phyloP scores from a whole-genome alignment of 768 basidiomycete genomes.

The Lyophyllum decastes region DNA sequence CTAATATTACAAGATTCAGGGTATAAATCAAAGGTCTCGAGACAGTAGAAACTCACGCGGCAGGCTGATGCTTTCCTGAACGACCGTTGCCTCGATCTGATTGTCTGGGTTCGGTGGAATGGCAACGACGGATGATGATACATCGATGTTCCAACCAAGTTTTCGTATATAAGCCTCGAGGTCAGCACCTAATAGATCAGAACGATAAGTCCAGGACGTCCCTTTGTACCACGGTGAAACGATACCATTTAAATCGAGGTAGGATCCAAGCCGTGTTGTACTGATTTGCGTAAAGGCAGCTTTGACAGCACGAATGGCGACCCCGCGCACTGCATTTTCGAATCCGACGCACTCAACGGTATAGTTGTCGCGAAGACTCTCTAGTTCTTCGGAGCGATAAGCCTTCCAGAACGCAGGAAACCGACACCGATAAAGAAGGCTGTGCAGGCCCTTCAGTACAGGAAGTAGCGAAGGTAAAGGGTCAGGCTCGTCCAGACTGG shows the following conservation, averaged over 20 bases:
- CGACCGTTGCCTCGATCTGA: conserved; percentile 82
- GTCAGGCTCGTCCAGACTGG: conserved; percentile 76
- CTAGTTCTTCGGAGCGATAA: conserved; percentile 71
- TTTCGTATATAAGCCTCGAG: conserved; percentile 61
- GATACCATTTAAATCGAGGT: conserved; percentile 68
- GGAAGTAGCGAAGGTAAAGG: conserved; percentile 75
- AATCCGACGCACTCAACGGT: conserved; percentile 84
- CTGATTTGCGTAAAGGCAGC: conserved; percentile 79
- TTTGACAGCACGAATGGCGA: conserved; percentile 75
- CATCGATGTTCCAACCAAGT: conserved; percentile 68
- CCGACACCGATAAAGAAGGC: conserved; percentile 78
- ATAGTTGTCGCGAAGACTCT: conserved; percentile 80
- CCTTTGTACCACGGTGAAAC: neutral
- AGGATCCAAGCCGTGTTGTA: conserved; percentile 64
- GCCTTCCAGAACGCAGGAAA: conserved; percentile 86
- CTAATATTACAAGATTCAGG: conserved; percentile 34
- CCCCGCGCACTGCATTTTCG: conserved; percentile 79
- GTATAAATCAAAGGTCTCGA: neutral
- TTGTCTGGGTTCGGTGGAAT: conserved; percentile 87
- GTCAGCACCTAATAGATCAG: conserved; percentile 44
- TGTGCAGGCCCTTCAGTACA: conserved; percentile 63
- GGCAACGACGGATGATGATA: conserved; percentile 53
- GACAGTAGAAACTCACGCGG: conserved; percentile 57
- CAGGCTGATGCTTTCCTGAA: conserved; percentile 81
- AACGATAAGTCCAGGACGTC: neutral